Conservation (phyloP, 768 basidiomycete genomes). For the Hygrophorus russula region DNA sequence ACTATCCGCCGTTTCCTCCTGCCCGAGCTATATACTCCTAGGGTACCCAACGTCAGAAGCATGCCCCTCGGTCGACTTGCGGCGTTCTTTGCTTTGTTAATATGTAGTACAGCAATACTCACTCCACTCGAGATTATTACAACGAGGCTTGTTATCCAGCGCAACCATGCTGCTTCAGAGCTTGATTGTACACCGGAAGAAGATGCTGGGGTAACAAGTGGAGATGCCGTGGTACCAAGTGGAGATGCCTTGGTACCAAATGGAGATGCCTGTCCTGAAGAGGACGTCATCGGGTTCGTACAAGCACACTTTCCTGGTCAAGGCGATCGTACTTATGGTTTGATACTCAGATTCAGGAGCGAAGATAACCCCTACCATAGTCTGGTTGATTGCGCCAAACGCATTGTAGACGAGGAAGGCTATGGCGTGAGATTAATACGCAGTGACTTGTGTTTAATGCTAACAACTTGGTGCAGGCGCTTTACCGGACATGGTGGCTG, state of each 20-base stretch:
- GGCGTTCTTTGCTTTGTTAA: conserved; percentile 46
- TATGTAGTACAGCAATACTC: conserved; percentile 45
- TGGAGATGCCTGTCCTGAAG: too few species aligned
- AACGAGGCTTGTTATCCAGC: conserved; percentile 73
- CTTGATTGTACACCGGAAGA: conserved; percentile 68
- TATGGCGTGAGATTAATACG: conserved; percentile 14
- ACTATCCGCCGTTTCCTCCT: conserved; percentile 37
- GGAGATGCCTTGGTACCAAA: too few species aligned
- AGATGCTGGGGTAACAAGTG: too few species aligned
- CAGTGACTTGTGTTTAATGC: neutral
- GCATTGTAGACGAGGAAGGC: conserved; percentile 74
- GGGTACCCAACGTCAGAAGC: conserved; percentile 20
- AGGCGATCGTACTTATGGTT: conserved; percentile 2
- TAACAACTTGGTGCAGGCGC: conserved; percentile 18
- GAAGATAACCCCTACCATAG: conserved; percentile 75
- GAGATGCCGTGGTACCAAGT: too few species aligned
- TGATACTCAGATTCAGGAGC: conserved; percentile 42
- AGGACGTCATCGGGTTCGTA: too few species aligned
- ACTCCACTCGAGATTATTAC: conserved; percentile 73
- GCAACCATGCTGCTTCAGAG: conserved; percentile 69
- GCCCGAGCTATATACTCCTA: conserved; percentile 24
- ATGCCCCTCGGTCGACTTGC: conserved; percentile 38
- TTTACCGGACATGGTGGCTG: conserved; percentile 84
- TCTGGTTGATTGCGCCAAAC: conserved; percentile 61
- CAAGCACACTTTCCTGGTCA: too few species aligned